Base-by-base conservation (phyloP, 2,329 filamentous ascomycete genomes). In the Pezicula neosporulosa region DNA sequence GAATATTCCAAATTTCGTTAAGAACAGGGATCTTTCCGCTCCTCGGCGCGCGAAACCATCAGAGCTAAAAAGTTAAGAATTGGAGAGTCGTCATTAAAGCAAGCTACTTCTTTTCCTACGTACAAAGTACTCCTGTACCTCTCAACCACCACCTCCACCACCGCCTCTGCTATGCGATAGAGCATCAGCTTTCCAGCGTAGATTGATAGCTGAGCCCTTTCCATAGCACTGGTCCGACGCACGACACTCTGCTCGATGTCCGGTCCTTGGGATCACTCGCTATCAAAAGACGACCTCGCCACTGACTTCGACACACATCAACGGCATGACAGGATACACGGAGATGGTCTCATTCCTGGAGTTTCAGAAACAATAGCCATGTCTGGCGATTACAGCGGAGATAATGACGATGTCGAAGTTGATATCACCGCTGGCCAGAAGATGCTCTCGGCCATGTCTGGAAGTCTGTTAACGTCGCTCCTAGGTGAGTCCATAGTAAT, bases 391-490 rank as follows among this genome's bases (percentile, higher is more conserved):
- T 30, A 42, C 16, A 8, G 13, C 15, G n/a, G n/a, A 30, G 42
- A 63, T 48, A 58, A 68, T 55, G 70, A 72, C 35, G 63, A 65
- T 49, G 68, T 68, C 51, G 73, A 74, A 36, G 70, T 77, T 24
- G 85, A 93, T 55, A 90, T 95, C 58, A 91, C 92, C 5, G 81
- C 91, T 19, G 72, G 80, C 12, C 93, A 97, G 74, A 94, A 93
- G 75, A 99, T 99, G 94, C 70, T 96, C 49, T 96, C 93, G 51
- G 94, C 94, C 46, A 89, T 93, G 59, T 87, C 87, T 49, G 94
- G 94, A 53, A 97, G 92, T 70, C 72, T 99, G 51, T 70, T 97
- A 56, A 97, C 93, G 8, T 94, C 91, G 18, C 71, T 97, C 24
- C 80, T 97, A 39, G 90, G 92, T 96, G 78, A 59, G 51, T 53